Conservation (phyloP, 257 asterid genomes). For the Forsythia suspensa region DNA sequence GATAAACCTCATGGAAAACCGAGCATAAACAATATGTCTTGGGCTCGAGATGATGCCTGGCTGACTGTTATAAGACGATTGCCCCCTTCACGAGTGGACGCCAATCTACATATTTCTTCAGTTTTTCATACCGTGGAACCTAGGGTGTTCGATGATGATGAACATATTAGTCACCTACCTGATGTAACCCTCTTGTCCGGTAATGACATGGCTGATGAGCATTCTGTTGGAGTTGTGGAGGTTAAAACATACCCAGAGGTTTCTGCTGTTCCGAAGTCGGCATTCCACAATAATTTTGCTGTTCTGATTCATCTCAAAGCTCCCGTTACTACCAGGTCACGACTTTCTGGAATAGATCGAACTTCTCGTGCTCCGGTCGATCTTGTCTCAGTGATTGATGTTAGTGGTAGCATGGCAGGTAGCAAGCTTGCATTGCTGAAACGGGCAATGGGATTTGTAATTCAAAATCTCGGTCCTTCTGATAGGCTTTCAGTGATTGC, state of each 20-base stretch:
- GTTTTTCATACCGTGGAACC: slow-evolving; percentile 51
- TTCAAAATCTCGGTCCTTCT: slow-evolving; percentile 70
- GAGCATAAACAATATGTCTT: slow-evolving; percentile 34
- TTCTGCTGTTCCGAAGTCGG: slow-evolving; percentile 54
- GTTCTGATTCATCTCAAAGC: slow-evolving; percentile 81
- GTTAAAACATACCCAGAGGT: slow-evolving; percentile 66
- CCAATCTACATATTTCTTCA: slow-evolving; percentile 26
- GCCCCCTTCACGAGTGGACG: slow-evolving; percentile 47
- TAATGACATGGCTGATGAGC: slow-evolving; percentile 17
- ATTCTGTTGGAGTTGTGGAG: slow-evolving; percentile 35
- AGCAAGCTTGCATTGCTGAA: slow-evolving; percentile 86
- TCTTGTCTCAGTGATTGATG: slow-evolving; percentile 86
- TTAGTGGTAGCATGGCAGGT: slow-evolving; percentile 99
- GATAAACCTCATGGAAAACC: slow-evolving; percentile 38
- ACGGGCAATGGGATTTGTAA: slow-evolving; percentile 92
- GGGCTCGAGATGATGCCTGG: slow-evolving; percentile 49
- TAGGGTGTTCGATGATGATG: slow-evolving; percentile 71
- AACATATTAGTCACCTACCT: slow-evolving; percentile 34
- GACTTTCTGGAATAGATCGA: slow-evolving; percentile 29
- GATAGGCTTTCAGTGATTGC: slow-evolving; percentile 91
- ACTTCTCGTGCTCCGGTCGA: slow-evolving; percentile 76
- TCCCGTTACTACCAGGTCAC: slow-evolving; percentile 36
- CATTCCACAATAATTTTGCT: slow-evolving; percentile 45
- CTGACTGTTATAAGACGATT: slow-evolving; percentile 36
- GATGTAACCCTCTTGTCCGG: slow-evolving; percentile 20